These are phyloP conservation scores for Anaeramoeba ignava DNA, from an alignment of 78 protist species.

Conservation along the genomic window DNA sequence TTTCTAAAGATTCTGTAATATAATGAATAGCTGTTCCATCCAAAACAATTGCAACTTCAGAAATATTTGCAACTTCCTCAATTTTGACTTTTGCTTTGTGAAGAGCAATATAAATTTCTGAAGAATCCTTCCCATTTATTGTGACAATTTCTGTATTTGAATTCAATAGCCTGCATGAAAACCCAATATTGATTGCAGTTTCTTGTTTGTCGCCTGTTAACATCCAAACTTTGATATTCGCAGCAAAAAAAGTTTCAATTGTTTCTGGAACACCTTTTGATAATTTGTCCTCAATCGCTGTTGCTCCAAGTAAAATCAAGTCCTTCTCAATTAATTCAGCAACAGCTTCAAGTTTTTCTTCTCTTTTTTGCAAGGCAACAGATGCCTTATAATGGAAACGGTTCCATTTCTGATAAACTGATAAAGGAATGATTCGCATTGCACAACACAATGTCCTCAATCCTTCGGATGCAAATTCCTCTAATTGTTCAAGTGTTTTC, in stretches of 20 bases:
- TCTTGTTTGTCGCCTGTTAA: neutral
- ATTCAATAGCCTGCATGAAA: neutral
- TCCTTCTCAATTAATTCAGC: conserved; percentile 1
- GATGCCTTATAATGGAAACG: neutral
- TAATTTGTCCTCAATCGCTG: conserved; percentile 89
- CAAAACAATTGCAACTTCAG: neutral
- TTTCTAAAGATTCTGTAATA: neutral
- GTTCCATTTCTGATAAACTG: neutral
- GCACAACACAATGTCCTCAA: neutral
- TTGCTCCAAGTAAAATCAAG: conserved; percentile 63
- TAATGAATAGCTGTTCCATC: neutral
- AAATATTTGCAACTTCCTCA: neutral
- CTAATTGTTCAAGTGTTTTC: neutral
- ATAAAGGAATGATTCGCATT: neutral
- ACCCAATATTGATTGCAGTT: neutral
- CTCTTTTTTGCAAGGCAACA: neutral
- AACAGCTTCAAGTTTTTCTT: neutral
- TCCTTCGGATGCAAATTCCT: neutral
- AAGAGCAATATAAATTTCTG: neutral
- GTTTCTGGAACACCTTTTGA: conserved; percentile 54
- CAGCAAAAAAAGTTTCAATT: conserved; percentile 1
- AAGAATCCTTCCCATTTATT: neutral
- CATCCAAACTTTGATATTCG: neutral
- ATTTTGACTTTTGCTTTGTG: neutral
- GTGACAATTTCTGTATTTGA: neutral